Evolutionary conservation across 176 grass and related monocot species (phyloP).

Genomic region (Avena atlantica): DNA sequence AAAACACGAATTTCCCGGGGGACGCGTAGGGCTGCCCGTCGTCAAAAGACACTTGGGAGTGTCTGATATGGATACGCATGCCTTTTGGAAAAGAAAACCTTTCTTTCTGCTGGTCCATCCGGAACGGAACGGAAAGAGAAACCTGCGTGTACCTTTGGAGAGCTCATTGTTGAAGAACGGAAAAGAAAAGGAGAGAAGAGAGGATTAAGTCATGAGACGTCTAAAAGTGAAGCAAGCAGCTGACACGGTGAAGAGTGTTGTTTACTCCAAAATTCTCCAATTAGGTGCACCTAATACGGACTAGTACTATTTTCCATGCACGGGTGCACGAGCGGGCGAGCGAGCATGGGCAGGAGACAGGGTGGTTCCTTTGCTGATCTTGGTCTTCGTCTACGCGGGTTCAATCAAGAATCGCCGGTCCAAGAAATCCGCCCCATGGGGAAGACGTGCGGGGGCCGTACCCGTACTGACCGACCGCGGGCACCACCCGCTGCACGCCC

Average conservation of each 20-base stretch:
- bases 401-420: constrained; percentile 36
- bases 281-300: constrained; percentile 26
- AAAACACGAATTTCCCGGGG: too few relatives aligned
- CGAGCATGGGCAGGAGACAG: neutral
- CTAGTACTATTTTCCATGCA: neutral
- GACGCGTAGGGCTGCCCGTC: too few relatives aligned
- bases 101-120: neutral
- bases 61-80: constrained; percentile 7
- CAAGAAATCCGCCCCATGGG: constrained; percentile 40
- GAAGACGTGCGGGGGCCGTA: constrained; percentile 30
- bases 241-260: too few relatives aligned
- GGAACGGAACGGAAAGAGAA: constrained; percentile 11
- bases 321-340: neutral
- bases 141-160: neutral
- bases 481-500: neutral
- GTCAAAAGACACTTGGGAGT: constrained; percentile 14
- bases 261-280: neutral
- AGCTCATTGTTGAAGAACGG: too few relatives aligned
- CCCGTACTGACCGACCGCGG: too few relatives aligned
- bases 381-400: too few relatives aligned
- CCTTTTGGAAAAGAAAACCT: too few relatives aligned
- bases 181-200: neutral
- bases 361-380: neutral
- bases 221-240: neutral
- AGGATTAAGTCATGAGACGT: too few relatives aligned